Percentiles rank a stretch among this genome's conserved stretches.
phyloP scores from a whole-genome alignment of 169 alveolate species.

The Eimeria praecox region DNA sequence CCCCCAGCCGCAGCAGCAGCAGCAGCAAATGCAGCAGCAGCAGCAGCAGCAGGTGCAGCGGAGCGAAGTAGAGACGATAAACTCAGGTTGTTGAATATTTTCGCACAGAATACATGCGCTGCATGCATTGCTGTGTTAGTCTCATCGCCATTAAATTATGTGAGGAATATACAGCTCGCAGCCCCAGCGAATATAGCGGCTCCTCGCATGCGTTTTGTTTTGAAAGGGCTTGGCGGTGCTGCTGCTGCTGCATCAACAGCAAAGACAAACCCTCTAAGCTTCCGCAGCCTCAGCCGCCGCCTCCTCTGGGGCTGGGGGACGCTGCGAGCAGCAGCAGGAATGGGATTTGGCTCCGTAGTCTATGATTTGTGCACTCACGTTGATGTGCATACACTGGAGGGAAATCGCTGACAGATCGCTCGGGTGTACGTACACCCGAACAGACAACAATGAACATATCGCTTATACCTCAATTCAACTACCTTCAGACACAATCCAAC shows the following conservation, averaged over 20 bases:
- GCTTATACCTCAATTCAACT: too few relatives aligned
- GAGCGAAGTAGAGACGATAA: too few relatives aligned
- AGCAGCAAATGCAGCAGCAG: too few relatives aligned
- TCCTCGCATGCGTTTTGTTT: conserved; percentile 5
- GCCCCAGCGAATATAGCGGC: neutral
- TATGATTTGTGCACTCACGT: conserved; percentile 72
- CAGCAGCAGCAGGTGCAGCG: too few relatives aligned
- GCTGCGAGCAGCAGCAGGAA: conserved; percentile 70
- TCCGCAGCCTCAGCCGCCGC: conserved; percentile 9
- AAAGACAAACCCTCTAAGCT: too few relatives aligned
- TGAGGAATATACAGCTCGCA: conserved; percentile 68
- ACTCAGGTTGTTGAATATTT: neutral
- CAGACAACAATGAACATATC: too few relatives aligned
- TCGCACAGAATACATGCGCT: conserved; percentile 48
- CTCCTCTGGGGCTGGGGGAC: conserved; percentile 81
- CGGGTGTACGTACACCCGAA: too few relatives aligned
- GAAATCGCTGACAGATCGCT: too few relatives aligned
- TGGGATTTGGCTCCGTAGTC: conserved; percentile 54
- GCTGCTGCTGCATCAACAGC: neutral
- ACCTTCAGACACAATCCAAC: too few relatives aligned
- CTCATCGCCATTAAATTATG: conserved; percentile 78
- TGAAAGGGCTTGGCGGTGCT: neutral
- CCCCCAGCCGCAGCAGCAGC: too few relatives aligned
- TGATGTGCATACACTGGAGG: too few relatives aligned
- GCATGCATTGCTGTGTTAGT: conserved; percentile 74